A percentile compares a stretch with the other conserved stretches of the same genome.
Conservation (phyloP, 164 flowering plant genomes). For the Liquidambar formosana region DNA sequence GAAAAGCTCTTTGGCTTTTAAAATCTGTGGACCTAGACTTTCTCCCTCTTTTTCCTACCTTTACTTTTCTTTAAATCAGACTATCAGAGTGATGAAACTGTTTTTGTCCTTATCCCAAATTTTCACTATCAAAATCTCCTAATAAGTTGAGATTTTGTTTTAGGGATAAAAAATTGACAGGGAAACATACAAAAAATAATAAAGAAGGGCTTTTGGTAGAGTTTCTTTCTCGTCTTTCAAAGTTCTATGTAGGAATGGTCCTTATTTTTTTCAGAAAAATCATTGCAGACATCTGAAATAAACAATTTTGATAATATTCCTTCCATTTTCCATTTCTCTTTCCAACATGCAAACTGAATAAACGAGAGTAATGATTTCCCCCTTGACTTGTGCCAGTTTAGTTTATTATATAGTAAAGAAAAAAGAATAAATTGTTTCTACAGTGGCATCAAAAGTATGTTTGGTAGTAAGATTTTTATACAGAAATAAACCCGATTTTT, state of each 20-base stretch:
- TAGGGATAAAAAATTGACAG: too few relatives aligned
- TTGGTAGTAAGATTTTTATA: background rate
- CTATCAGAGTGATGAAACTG: background rate
- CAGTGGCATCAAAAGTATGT: background rate
- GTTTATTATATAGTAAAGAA: background rate
- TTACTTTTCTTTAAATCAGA: background rate
- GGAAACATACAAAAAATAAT: too few relatives aligned
- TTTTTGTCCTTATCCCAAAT: conserved; percentile 2
- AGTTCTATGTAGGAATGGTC: too few relatives aligned
- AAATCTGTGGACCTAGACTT: conserved; percentile 10
- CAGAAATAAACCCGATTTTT: background rate
- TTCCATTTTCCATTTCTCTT: too few relatives aligned
- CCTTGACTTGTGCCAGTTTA: too few relatives aligned
- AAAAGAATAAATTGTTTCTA: background rate
- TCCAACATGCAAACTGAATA: too few relatives aligned
- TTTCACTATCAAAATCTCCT: background rate
- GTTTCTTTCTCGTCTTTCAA: too few relatives aligned
- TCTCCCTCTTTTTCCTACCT: background rate
- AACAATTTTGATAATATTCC: too few relatives aligned
- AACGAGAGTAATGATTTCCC: too few relatives aligned
- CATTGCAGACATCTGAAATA: too few relatives aligned
- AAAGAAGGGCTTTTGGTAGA: too few relatives aligned
- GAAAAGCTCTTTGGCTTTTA: conserved; percentile 19
- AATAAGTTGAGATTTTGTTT: background rate
- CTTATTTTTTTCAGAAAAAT: too few relatives aligned